These are phyloP conservation scores for Lagenidium sp. DNA, from an alignment of 352 stramenopile species.

Conservation along the genomic window DNA sequence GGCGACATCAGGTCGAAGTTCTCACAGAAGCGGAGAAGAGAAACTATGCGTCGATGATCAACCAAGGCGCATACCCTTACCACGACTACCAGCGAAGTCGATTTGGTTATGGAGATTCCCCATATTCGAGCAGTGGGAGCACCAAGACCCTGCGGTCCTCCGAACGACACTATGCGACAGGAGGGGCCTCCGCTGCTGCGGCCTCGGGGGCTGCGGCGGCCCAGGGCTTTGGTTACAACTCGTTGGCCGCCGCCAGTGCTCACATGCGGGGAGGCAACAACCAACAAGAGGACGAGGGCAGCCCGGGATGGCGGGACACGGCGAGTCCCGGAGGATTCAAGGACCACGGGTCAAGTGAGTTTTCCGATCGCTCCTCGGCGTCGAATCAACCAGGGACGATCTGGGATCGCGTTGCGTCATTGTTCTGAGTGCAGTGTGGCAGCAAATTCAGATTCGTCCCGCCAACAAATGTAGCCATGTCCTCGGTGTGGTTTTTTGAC, in stretches of 20 bases:
- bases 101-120: slow-evolving; percentile 24
- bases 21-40: slow-evolving; percentile 74
- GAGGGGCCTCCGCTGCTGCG: background rate
- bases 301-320: slow-evolving; percentile 10
- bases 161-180: slow-evolving; percentile 8
- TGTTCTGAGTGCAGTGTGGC: no score
- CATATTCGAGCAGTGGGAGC: slow-evolving; percentile 7
- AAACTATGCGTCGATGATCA: slow-evolving; percentile 56
- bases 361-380: slow-evolving; percentile 16
- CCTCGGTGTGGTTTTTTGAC: no score
- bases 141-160: slow-evolving; percentile 5
- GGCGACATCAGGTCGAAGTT: slow-evolving; percentile 79
- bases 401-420: slow-evolving; percentile 15
- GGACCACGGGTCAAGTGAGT: slow-evolving; percentile 15
- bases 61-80: slow-evolving; percentile 49
- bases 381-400: slow-evolving; percentile 12
- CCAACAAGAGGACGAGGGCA: slow-evolving; percentile 9
- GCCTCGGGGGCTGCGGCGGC: background rate
- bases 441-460: no score
- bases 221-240: background rate
- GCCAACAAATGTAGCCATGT: slow-evolving; percentile 11
- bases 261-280: slow-evolving; percentile 7
- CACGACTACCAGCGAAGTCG: slow-evolving; percentile 41
- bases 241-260: no score
- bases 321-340: slow-evolving; percentile 14